Evolutionary conservation across 805 yeast genomes (phyloP).

Genomic region (Zygosaccharomyces gambellarensis): DNA sequence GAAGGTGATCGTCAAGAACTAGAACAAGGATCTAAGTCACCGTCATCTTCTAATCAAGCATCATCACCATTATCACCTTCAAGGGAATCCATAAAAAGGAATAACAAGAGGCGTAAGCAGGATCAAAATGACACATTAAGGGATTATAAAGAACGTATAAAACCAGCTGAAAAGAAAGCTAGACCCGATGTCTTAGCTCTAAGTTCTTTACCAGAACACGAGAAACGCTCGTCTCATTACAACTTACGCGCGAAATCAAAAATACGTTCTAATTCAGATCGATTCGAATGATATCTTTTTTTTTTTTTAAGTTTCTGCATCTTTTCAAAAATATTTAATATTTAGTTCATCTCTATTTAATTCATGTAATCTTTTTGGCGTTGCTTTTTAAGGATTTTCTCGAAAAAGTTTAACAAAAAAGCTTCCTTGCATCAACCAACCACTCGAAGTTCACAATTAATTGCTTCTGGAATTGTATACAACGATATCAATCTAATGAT

Average conservation of each 20-base stretch:
- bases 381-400: neutral
- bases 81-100: constrained; percentile 1
- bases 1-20: constrained; percentile 3
- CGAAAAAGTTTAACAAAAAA: neutral
- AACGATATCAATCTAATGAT: neutral
- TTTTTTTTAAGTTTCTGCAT: neutral
- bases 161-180: constrained; percentile 29
- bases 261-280: constrained; percentile 16
- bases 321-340: neutral
- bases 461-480: neutral
- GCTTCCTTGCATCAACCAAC: neutral
- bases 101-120: constrained; percentile 14
- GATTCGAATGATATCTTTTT: neutral
- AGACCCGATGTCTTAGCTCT: constrained; percentile 25
- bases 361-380: neutral
- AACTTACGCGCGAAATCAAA: constrained; percentile 33
- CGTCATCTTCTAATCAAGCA: neutral
- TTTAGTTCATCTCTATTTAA: neutral
- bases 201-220: constrained; percentile 24
- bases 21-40: constrained; percentile 1
- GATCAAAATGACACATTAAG: constrained; percentile 10
- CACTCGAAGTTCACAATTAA: neutral
- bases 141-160: constrained; percentile 17
- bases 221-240: constrained; percentile 31
- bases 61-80: constrained; percentile 2